Evolutionary conservation across 345 rosid genomes (phyloP), one percentile per base, ranked within the genome.

Genomic region (Linum lewisii): DNA sequence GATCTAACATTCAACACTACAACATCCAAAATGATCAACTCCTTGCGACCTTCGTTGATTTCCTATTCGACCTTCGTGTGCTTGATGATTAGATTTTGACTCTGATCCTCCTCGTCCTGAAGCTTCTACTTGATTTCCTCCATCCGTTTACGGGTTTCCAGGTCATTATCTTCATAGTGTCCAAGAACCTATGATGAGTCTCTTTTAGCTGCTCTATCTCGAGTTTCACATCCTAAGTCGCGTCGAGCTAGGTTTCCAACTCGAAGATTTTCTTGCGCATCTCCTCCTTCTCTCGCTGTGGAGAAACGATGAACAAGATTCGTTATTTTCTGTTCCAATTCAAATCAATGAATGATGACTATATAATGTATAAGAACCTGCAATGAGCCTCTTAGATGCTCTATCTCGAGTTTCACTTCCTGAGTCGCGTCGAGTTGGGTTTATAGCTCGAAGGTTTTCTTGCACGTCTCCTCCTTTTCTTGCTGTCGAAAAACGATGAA

Each of bases 161-260:
- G 13, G 25, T 84, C 86, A 58, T 66, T 88, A 26, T 78, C 85
- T 38, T 79, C 82, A 36, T 24, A 78, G 77, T 85, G 94, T 63
- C 69, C 78, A 87, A 79, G 78, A 38, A 83, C 82, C 66, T 81
- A 68, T 62, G 75, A 59, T 21, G n/a, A n/a, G 73, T 73, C 5
- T 91, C 88, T 63, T 73, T 84, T 79, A 83, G 49, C 2, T 81
- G 77, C 84, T 87, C 81, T 61, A 83, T 83, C 79, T 85, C 95
- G 77, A 85, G 69, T 67, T 87, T 91, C 65, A 82, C 21, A 5
- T 81, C 81, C 77, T 83, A 95, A 57, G 69, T 84, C n/a, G 72
- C 80, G 69, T 83, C 84, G 6, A 90, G 73, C 45, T 74, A 53
- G 58, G 69, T 67, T 63, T 87, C 81, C 32, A 85, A 72, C 54